Conservation (phyloP, 148 eudicot species). For the Spergularia marina region DNA sequence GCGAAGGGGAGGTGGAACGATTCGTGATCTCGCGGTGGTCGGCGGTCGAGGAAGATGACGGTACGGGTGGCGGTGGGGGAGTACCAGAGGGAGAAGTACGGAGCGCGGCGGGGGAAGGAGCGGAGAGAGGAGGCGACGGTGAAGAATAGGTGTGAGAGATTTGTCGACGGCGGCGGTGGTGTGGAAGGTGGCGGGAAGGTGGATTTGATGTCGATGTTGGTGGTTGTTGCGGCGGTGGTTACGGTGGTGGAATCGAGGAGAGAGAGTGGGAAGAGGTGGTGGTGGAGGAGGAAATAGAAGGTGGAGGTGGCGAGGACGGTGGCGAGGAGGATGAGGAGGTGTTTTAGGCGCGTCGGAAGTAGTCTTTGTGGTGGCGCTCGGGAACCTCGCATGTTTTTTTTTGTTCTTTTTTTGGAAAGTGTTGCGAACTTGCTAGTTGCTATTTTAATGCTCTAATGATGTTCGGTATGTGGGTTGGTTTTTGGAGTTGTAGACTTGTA, state of each 20-base stretch:
- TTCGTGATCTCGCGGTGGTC: conserved; percentile 9
- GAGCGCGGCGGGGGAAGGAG: conserved; percentile 42
- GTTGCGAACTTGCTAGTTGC: too few species aligned
- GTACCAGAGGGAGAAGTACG: conserved; percentile 52
- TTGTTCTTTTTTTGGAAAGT: too few species aligned
- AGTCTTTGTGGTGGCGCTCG: conserved; percentile 1
- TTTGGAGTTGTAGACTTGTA: too few species aligned
- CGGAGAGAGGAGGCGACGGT: conserved; percentile 54
- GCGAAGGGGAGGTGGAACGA: conserved; percentile 23
- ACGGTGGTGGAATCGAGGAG: conserved; percentile 12
- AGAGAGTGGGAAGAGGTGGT: conserved; percentile 9
- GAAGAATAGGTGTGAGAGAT: conserved; percentile 48
- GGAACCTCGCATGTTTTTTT: conserved; percentile 2
- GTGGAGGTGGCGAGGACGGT: conserved; percentile 25
- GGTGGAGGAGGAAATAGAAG: conserved; percentile 16
- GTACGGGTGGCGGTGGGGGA: conserved; percentile 39
- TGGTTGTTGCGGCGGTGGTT: conserved; percentile 2
- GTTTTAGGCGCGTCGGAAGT: conserved; percentile 18
- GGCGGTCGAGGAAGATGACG: conserved; percentile 55
- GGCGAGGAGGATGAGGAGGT: conserved; percentile 17
- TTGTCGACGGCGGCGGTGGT: conserved; percentile 15
- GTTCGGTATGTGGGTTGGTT: too few species aligned
- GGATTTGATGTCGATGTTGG: neutral
- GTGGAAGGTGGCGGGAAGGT: neutral
- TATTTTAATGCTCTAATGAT: too few species aligned